phyloP scores from a whole-genome alignment of 1,139 yeast genomes.

The Candida sp. region DNA sequence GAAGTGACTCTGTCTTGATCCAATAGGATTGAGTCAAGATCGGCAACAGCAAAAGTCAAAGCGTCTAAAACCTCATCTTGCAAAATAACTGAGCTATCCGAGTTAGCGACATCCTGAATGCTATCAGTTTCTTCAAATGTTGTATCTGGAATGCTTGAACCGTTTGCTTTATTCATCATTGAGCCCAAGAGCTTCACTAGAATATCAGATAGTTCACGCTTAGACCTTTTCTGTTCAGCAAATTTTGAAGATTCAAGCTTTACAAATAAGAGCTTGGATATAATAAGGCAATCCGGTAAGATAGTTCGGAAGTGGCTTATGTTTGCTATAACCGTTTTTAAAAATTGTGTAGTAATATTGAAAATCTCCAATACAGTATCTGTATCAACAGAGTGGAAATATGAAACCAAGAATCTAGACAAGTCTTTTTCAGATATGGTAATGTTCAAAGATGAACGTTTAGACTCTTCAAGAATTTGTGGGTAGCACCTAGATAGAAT shows the following conservation, averaged over 20 bases:
- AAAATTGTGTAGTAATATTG: constrained; percentile 51
- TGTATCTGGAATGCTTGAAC: constrained; percentile 1
- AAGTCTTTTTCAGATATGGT: constrained; percentile 39
- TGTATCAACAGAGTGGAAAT: constrained; percentile 62
- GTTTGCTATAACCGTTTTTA: constrained; percentile 55
- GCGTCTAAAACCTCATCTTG: constrained; percentile 38
- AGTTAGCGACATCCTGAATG: constrained; percentile 7
- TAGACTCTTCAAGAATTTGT: constrained; percentile 24
- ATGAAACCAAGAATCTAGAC: constrained; percentile 52
- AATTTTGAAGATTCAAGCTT: constrained; percentile 57
- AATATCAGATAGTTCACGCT: constrained; percentile 65
- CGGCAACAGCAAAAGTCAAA: constrained; percentile 33
- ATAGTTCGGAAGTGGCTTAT: constrained; percentile 45
- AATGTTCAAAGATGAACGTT: constrained; percentile 42
- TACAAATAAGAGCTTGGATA: constrained; percentile 48
- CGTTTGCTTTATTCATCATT: constrained; percentile 1
- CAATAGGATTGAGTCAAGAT: constrained; percentile 38
- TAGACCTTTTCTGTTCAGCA: constrained; percentile 57
- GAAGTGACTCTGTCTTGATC: constrained; percentile 52
- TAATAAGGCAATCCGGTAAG: constrained; percentile 49
- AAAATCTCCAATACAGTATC: constrained; percentile 80
- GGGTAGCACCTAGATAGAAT: constrained; percentile 39
- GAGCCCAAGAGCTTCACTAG: constrained; percentile 22
- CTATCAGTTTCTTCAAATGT: constrained; percentile 9
- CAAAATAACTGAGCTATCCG: constrained; percentile 5